Conservation (phyloP, 192 early-diverging fungal genomes). For the Coemansia sp. region DNA sequence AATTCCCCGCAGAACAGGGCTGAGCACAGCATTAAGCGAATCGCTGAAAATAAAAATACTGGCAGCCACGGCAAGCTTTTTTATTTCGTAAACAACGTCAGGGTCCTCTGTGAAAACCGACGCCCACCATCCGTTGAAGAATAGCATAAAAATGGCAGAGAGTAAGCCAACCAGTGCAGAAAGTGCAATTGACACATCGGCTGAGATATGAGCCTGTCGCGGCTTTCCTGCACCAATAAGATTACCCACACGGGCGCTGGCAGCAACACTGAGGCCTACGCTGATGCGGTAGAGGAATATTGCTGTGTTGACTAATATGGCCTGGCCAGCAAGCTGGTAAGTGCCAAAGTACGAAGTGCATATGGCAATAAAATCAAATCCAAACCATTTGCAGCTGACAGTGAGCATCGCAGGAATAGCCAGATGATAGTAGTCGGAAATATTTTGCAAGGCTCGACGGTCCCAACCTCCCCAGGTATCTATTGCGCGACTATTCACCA, state of each 20-base stretch:
- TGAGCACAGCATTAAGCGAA: constrained; percentile 58
- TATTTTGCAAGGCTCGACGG: constrained; percentile 60
- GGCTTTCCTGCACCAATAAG: constrained; percentile 61
- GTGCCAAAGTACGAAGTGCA: constrained; percentile 76
- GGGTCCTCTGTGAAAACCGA: constrained; percentile 54
- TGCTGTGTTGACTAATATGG: constrained; percentile 66
- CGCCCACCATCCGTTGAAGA: constrained; percentile 59
- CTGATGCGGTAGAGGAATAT: constrained; percentile 71
- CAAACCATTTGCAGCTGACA: constrained; percentile 80
- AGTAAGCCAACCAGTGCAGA: constrained; percentile 54
- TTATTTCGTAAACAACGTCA: constrained; percentile 24
- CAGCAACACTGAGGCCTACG: constrained; percentile 73
- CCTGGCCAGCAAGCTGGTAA: constrained; percentile 74
- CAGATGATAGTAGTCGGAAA: constrained; percentile 61
- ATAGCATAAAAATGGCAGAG: constrained; percentile 61
- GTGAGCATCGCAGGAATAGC: constrained; percentile 79
- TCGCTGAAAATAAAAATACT: constrained; percentile 45
- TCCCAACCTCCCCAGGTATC: constrained; percentile 87
- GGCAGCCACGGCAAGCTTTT: constrained; percentile 27
- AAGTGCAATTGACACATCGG: constrained; percentile 56
- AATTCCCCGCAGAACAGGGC: constrained; percentile 55
- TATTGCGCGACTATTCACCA: constrained; percentile 57
- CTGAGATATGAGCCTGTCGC: constrained; percentile 56
- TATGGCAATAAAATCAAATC: constrained; percentile 68
- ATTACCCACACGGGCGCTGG: constrained; percentile 76